Percentiles rank a stretch among this genome's conserved stretches.
phyloP scores from a whole-genome alignment of 345 rosid genomes.

The Reutealis trisperma region DNA sequence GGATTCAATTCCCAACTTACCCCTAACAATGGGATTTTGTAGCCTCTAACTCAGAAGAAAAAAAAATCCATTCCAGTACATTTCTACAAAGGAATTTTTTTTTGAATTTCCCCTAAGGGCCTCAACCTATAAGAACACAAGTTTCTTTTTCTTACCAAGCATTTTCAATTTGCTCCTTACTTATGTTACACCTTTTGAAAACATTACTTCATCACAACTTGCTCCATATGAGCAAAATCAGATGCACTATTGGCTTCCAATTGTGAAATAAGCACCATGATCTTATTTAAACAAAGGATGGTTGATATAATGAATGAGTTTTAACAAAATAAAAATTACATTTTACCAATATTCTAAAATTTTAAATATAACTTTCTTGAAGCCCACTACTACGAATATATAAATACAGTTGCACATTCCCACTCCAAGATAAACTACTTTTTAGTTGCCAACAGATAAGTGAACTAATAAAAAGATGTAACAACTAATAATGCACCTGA shows the following conservation, averaged over 20 bases:
- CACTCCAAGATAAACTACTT: slow-evolving; percentile 7
- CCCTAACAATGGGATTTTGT: no score
- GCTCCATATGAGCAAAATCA: not conserved
- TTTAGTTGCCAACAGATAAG: not conserved
- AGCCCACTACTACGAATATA: not conserved
- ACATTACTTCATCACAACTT: not conserved
- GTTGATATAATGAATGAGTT: not conserved
- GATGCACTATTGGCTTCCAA: no score
- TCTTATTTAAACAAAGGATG: not conserved
- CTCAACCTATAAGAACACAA: no score
- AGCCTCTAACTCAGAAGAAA: no score
- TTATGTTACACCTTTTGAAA: not conserved
- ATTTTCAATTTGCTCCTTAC: no score
- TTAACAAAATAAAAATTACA: not conserved
- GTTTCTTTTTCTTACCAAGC: no score
- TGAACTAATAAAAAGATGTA: not conserved
- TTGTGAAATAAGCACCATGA: not conserved
- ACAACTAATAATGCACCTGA: slow-evolving; percentile 56
- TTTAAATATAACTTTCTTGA: not conserved
- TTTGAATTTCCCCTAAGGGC: no score
- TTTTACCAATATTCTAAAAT: not conserved
- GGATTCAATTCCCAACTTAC: no score
- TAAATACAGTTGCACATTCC: not conserved
- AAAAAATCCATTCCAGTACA: no score
- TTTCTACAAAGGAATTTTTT: no score